Base-by-base conservation (phyloP, 2,329 filamentous ascomycete genomes). In the Colletotrichum sp. region DNA sequence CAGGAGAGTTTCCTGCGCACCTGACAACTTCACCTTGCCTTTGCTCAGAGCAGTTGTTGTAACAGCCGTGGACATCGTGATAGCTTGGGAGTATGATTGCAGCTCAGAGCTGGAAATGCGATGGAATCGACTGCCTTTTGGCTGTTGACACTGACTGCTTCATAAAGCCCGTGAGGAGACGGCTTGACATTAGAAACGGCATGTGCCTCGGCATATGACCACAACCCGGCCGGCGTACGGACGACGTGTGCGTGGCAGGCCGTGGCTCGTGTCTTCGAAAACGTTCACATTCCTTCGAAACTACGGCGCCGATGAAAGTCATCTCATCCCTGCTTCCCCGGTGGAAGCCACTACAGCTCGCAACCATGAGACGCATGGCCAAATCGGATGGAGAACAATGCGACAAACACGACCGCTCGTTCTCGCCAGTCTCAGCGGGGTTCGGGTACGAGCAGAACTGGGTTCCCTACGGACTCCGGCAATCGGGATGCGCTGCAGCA, bases 1-100 rank as follows among this genome's bases (percentile, higher is more conserved):
- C 15, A 78, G 62, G 21, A 78, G 71, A 18, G 78, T 78, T 52
- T 78, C 75, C 30, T 78, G 77, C 6, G 71, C 77, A 18, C 78
- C 78, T 5, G 44, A 71, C 21, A 78, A 30, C 4, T 34, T 36
- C 13, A 78, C 30, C 30, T 71, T 77, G 9, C 71, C 75, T 55
- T 77, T 77, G n/a, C 67, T 67, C 8, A 65, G 28, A 18, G 15
- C 39, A 10, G 30, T 63, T 5, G 73, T 49, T 21, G 69, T 72
- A 4, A 24, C 24, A 26, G 69, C 60, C 8, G 55, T 52, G 32
- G 69, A 49, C 73, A 75, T 75, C 4, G 18, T 67, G 65, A 21
- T 15, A 28, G 32, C 32, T 44, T 30, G 10, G 13, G 12, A 30
- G 6, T 6, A 5, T n/a, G 26, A 52, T n/a, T n/a, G 24, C 2